Conservation (phyloP, 169 alveolate genomes). For the Eimeria mitis region DNA sequence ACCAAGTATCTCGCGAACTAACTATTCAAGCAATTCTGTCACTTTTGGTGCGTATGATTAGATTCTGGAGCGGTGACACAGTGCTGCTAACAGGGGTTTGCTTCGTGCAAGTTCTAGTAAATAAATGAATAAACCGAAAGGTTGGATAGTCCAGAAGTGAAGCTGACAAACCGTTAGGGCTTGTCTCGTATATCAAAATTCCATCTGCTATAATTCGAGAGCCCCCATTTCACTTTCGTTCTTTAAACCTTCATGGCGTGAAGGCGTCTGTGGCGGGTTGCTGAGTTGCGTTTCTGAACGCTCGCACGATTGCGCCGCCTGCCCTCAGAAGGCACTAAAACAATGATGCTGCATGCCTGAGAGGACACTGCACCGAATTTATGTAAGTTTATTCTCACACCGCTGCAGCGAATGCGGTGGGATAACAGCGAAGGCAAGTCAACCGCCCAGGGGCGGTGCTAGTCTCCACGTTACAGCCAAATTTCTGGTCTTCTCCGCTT, state of each 20-base stretch:
- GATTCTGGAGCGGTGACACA: not conserved
- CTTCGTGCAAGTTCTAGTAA: not conserved
- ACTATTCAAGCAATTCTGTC: not conserved
- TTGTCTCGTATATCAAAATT: not conserved
- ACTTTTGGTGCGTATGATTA: not conserved
- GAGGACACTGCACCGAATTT: not conserved
- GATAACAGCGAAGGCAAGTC: not conserved
- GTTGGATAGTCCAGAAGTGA: not conserved
- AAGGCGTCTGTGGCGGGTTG: not conserved
- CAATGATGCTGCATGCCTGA: not conserved
- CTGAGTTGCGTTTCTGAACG: not conserved
- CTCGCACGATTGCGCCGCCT: not conserved
- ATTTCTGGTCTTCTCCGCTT: not conserved
- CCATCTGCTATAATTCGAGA: not conserved
- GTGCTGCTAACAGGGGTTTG: not conserved
- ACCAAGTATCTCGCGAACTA: not conserved
- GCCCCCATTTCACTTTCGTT: not conserved
- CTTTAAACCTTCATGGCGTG: not conserved
- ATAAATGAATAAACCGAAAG: not conserved
- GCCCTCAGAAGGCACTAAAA: not conserved
- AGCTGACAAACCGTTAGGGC: constrained; percentile 7
- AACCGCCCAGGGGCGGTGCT: not conserved
- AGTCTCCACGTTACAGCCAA: not conserved
- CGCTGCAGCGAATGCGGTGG: not conserved
- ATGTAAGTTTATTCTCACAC: not conserved